Evolutionary conservation across 1,139 yeast species (phyloP).

Genomic region (Magnusiomyces paraingens): DNA sequence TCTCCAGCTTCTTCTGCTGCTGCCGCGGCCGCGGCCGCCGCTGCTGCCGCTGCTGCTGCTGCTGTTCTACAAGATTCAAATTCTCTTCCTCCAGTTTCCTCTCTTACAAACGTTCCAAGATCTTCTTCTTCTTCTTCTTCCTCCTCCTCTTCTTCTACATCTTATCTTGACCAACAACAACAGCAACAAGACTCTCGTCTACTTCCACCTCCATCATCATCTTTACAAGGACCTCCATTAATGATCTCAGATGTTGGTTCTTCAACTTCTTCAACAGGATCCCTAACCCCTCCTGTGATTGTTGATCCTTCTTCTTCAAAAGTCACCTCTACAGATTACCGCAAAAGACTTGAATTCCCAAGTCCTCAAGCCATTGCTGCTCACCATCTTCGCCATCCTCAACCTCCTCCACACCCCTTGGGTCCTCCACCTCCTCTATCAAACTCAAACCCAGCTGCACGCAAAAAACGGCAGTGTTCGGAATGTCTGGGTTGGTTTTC

Average conservation of each 20-base stretch:
- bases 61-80: neutral
- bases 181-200: too few relatives aligned
- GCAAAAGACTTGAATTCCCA: neutral
- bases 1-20: neutral
- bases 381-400: neutral
- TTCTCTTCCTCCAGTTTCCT: neutral
- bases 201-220: too few relatives aligned
- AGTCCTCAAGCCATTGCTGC: neutral
- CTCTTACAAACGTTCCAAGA: neutral
- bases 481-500: conserved; percentile 70
- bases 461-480: conserved; percentile 81
- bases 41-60: neutral
- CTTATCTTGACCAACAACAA: too few relatives aligned
- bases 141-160: neutral
- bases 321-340: neutral
- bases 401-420: neutral
- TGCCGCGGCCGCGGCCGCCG: neutral
- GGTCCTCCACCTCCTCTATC: neutral
- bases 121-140: neutral
- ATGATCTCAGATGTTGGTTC: too few relatives aligned
- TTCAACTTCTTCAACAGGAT: too few relatives aligned
- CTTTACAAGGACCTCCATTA: too few relatives aligned
- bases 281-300: too few relatives aligned
- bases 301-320: too few relatives aligned
- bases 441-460: conserved; percentile 7